Conservation (phyloP, 176 grass and related monocot species). For the Ensete ventricosum region DNA sequence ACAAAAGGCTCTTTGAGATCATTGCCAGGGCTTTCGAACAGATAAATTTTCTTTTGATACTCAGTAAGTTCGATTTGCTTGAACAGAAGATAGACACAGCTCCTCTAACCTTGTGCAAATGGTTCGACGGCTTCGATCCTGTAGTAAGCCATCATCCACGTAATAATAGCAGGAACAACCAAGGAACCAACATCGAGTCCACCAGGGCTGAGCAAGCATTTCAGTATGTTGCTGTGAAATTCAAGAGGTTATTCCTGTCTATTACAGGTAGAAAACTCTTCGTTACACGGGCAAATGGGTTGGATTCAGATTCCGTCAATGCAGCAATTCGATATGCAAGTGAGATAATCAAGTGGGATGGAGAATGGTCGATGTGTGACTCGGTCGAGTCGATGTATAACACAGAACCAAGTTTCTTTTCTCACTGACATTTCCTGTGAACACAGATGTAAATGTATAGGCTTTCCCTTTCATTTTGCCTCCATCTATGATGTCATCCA, state of each 20-base stretch:
- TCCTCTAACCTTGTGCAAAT: conserved; percentile 55
- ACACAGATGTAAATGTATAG: background rate
- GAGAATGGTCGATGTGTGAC: conserved; percentile 43
- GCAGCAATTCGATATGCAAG: conserved; percentile 39
- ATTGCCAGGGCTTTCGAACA: conserved; percentile 41
- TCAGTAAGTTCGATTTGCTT: conserved; percentile 79
- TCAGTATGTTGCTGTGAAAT: conserved; percentile 59
- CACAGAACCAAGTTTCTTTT: conserved; percentile 52
- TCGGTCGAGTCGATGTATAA: conserved; percentile 56
- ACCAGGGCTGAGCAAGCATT: conserved; percentile 55
- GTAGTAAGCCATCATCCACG: conserved; percentile 36
- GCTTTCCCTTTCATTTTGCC: background rate
- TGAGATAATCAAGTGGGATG: conserved; percentile 83
- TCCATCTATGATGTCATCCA: background rate
- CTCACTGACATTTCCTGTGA: conserved; percentile 17
- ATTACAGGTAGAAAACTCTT: conserved; percentile 54
- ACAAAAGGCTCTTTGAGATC: conserved; percentile 64
- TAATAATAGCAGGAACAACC: conserved; percentile 3
- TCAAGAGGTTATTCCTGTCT: conserved; percentile 65
- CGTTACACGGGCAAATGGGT: conserved; percentile 41
- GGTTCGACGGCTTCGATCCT: conserved; percentile 67
- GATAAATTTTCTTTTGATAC: conserved; percentile 56
- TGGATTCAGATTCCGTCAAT: conserved; percentile 57
- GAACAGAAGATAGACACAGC: conserved; percentile 65
- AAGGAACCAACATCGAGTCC: conserved; percentile 20